A percentile compares a stretch with the other conserved stretches of the same genome.
Conservation (phyloP, 2,329 filamentous ascomycete genomes). For the Periconia macrospinosa region DNA sequence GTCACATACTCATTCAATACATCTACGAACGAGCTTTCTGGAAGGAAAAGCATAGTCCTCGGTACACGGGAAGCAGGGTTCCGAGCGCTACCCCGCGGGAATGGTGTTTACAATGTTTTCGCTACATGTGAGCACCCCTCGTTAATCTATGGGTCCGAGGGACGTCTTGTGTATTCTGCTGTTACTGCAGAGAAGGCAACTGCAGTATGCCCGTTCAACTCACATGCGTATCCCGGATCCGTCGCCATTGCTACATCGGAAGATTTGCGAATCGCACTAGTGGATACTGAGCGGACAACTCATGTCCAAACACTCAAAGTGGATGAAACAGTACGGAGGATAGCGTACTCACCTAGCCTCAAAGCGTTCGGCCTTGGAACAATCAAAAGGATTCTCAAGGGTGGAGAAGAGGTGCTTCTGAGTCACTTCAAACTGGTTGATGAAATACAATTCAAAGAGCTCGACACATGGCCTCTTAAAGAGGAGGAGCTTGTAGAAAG, state of each 20-base stretch:
- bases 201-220: constrained; percentile 79
- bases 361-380: constrained; percentile 86
- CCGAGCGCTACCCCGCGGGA: constrained; percentile 70
- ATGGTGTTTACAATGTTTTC: constrained; percentile 76
- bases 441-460: constrained; percentile 79
- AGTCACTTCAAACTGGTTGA: constrained; percentile 89
- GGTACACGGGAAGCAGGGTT: constrained; percentile 84
- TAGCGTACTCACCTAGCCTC: constrained; percentile 79
- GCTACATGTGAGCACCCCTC: constrained; percentile 93
- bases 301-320: constrained; percentile 82
- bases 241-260: constrained; percentile 78
- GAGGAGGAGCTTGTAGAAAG: constrained; percentile 79
- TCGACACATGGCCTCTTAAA: constrained; percentile 70
- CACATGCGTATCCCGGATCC: constrained; percentile 76
- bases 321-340: constrained; percentile 78
- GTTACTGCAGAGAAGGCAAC: constrained; percentile 87
- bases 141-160: constrained; percentile 87
- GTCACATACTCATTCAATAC: constrained; percentile 76
- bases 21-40: constrained; percentile 64
- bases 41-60: constrained; percentile 78
- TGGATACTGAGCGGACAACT: constrained; percentile 84
- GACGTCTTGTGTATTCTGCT: constrained; percentile 86
- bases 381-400: constrained; percentile 71
- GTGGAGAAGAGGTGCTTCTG: constrained; percentile 73
- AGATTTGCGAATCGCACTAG: constrained; percentile 75